These are phyloP conservation scores for Tetrapisispora pingtungensis DNA, from an alignment of 805 yeast genomes.

Conservation along the genomic window DNA sequence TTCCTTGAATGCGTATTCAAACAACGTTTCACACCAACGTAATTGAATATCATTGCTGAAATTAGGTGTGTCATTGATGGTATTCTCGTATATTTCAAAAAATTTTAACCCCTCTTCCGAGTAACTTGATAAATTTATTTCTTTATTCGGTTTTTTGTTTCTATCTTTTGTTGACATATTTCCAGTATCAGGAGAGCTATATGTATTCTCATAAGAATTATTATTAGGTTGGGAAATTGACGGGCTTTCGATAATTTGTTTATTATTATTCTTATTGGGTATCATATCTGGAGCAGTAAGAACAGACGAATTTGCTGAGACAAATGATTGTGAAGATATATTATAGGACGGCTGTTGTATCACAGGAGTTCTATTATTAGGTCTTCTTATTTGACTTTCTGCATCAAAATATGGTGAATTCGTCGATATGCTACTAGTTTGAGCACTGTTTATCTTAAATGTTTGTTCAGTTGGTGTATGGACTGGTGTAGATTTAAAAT, in stretches of 20 bases:
- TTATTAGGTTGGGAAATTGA: not conserved
- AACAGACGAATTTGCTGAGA: not conserved
- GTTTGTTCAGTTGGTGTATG: not conserved
- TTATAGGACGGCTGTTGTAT: not conserved
- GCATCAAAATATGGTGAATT: not conserved
- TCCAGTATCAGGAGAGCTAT: no score
- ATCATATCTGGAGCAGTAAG: not conserved
- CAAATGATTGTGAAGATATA: not conserved
- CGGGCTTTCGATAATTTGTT: not conserved
- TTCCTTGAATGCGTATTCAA: constrained; percentile 37
- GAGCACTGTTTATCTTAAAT: not conserved
- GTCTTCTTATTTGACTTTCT: not conserved
- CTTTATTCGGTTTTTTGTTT: not conserved
- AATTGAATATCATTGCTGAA: constrained; percentile 48
- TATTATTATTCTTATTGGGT: not conserved
- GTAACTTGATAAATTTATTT: constrained; percentile 3
- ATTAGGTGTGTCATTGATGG: constrained; percentile 19
- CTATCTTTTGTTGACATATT: not conserved
- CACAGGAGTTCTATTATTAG: not conserved
- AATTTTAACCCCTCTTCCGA: constrained; percentile 16
- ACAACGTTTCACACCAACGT: constrained; percentile 49
- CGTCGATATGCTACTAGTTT: not conserved
- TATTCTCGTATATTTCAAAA: constrained; percentile 15
- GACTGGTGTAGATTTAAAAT: not conserved
- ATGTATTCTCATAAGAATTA: not conserved